A percentile compares a stretch with the other conserved stretches of the same genome.
These are phyloP conservation scores for Monilinia aucupariae DNA, from an alignment of 2,329 filamentous ascomycete genomes.

Conservation along the genomic window DNA sequence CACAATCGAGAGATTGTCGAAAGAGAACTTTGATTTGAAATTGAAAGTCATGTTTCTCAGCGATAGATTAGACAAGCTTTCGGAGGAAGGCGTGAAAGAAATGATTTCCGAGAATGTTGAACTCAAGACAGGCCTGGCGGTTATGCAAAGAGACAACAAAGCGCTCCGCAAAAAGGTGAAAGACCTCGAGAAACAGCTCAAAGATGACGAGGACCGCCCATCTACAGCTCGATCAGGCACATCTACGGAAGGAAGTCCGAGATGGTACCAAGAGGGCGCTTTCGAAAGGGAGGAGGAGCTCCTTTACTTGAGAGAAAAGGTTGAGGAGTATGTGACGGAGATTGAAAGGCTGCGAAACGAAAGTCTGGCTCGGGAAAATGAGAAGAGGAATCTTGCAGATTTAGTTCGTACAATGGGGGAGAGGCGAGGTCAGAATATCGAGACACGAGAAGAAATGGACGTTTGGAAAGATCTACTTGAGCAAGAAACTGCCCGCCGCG, in stretches of 20 bases:
- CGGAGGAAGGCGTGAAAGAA: slow-evolving; percentile 93
- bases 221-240: slow-evolving; percentile 55
- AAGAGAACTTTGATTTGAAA: slow-evolving; percentile 97
- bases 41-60: slow-evolving; percentile 97
- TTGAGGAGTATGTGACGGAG: slow-evolving; percentile 77
- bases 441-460: slow-evolving; percentile 60
- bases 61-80: slow-evolving; percentile 85
- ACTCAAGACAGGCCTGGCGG: slow-evolving; percentile 81
- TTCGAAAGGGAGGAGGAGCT: slow-evolving; percentile 80
- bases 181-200: slow-evolving; percentile 76
- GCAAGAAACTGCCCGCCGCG: slow-evolving; percentile 80
- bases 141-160: slow-evolving; percentile 87
- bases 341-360: slow-evolving; percentile 79
- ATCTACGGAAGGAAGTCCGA: slow-evolving; percentile 50
- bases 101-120: slow-evolving; percentile 98
- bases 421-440: slow-evolving; percentile 42
- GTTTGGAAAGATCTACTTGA: slow-evolving; percentile 95
- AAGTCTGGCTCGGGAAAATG: slow-evolving; percentile 70
- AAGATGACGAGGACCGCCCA: slow-evolving; percentile 57
- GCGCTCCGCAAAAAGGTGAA: slow-evolving; percentile 72
- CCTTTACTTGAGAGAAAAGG: slow-evolving; percentile 72
- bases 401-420: slow-evolving; percentile 64
- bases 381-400: slow-evolving; percentile 81
- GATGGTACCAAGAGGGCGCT: slow-evolving; percentile 50
- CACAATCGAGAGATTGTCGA: slow-evolving; percentile 91